phyloP scores from a whole-genome alignment of 768 basidiomycete genomes.

The Trametes villosa region DNA sequence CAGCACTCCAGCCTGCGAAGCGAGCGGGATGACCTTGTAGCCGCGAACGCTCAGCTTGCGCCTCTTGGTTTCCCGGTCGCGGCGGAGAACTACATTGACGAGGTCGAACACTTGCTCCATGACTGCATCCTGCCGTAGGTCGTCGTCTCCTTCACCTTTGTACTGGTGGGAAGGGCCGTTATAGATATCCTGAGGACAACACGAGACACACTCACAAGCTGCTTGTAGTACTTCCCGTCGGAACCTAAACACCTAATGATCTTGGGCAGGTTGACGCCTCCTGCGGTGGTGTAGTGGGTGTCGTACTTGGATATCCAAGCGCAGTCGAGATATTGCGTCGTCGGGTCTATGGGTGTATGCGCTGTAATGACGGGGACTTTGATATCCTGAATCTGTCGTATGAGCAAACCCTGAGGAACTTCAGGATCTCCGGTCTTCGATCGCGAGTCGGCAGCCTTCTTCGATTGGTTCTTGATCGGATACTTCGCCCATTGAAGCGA shows the following conservation, averaged over 20 bases:
- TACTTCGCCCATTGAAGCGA: slow-evolving; percentile 76
- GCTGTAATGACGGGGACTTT: slow-evolving; percentile 86
- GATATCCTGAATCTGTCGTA: slow-evolving; percentile 55
- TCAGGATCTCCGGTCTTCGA: slow-evolving; percentile 27
- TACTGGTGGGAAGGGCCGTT: slow-evolving; percentile 54
- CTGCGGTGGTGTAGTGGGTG: slow-evolving; percentile 60
- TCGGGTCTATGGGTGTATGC: slow-evolving; percentile 69
- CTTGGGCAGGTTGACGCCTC: slow-evolving; percentile 86
- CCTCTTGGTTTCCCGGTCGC: slow-evolving; percentile 75
- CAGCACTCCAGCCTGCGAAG: slow-evolving; percentile 78
- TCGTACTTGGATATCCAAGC: slow-evolving; percentile 73
- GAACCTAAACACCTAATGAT: slow-evolving; percentile 71
- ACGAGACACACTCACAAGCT: slow-evolving; percentile 69
- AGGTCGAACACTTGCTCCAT: slow-evolving; percentile 98
- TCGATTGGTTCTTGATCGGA: slow-evolving; percentile 44
- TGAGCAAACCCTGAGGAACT: slow-evolving; percentile 51
- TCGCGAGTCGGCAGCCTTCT: slow-evolving; percentile 22
- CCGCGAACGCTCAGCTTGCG: slow-evolving; percentile 76
- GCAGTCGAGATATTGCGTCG: slow-evolving; percentile 67
- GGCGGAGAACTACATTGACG: slow-evolving; percentile 75
- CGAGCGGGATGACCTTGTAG: slow-evolving; percentile 90
- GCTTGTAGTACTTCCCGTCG: slow-evolving; percentile 68
- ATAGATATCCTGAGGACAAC: background rate
- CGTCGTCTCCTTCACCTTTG: slow-evolving; percentile 90
- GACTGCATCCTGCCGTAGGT: slow-evolving; percentile 95